Percentiles rank a stretch among this genome's conserved stretches.
These are phyloP conservation scores for Penicillium atrosanguineum DNA, from an alignment of 495 filamentous ascomycete species.

Conservation along the genomic window DNA sequence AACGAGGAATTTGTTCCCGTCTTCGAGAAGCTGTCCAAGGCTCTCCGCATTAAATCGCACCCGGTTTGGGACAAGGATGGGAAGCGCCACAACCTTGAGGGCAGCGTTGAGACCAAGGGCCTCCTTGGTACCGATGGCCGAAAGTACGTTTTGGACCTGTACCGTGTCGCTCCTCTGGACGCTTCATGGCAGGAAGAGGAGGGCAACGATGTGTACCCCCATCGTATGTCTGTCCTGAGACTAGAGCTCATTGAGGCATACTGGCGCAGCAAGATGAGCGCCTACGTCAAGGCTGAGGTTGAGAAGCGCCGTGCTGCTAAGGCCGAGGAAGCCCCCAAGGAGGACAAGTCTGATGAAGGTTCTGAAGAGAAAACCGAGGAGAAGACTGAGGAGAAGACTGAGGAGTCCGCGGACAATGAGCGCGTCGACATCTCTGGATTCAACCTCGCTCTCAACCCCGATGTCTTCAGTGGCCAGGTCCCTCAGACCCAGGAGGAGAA, in stretches of 20 bases:
- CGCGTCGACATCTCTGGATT: constrained; percentile 82
- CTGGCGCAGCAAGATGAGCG: constrained; percentile 79
- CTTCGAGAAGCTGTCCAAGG: constrained; percentile 87
- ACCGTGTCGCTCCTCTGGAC: constrained; percentile 91
- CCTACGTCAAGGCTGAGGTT: constrained; percentile 77
- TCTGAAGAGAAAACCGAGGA: constrained; percentile 24
- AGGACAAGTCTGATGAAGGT: constrained; percentile 33
- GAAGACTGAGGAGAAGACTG: constrained; percentile 23
- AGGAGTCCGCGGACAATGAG: constrained; percentile 46
- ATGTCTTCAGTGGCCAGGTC: constrained; percentile 88
- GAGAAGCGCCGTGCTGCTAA: constrained; percentile 51
- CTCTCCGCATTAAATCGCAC: constrained; percentile 88
- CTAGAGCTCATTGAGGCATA: constrained; percentile 84
- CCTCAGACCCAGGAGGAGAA: constrained; percentile 91
- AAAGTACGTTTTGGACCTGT: constrained; percentile 96
- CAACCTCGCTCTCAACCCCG: constrained; percentile 86
- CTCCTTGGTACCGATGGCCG: constrained; percentile 94
- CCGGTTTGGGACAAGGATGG: constrained; percentile 96
- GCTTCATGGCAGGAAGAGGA: constrained; percentile 83
- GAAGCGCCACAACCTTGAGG: constrained; percentile 87
- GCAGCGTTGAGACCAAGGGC: constrained; percentile 97
- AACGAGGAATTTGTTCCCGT: constrained; percentile 79
- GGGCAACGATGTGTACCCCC: constrained; percentile 70
- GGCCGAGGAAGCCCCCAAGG: constrained; percentile 42
- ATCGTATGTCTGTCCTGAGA: constrained; percentile 90